Conservation (phyloP, 768 basidiomycete genomes). For the Grammothele lineata region DNA sequence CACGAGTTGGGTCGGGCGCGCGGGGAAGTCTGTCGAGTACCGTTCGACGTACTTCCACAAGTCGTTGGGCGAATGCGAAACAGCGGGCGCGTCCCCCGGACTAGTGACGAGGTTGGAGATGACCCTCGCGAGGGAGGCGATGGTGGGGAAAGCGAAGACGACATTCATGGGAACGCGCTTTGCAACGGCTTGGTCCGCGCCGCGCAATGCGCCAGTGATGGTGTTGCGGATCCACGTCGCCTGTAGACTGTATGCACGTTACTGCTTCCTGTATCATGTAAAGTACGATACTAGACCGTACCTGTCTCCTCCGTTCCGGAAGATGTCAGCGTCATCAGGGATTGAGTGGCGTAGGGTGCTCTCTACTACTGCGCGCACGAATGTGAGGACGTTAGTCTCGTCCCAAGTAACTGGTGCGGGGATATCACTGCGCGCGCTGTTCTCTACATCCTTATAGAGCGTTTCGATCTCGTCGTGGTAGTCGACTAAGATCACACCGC, state of each 20-base stretch:
- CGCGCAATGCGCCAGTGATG: conserved; percentile 22
- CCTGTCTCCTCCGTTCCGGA: conserved; percentile 24
- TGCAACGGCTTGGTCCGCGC: not conserved
- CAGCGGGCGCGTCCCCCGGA: not conserved
- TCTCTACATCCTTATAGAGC: conserved; percentile 14
- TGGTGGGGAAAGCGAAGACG: conserved; percentile 38
- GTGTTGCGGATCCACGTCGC: conserved; percentile 30
- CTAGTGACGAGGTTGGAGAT: conserved; percentile 1
- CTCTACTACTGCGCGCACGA: conserved; percentile 14
- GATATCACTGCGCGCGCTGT: conserved; percentile 18
- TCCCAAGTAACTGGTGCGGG: conserved; percentile 14
- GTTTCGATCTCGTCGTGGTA: conserved; percentile 19
- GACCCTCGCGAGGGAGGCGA: conserved; percentile 24
- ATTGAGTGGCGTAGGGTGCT: conserved; percentile 10
- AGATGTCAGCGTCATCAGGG: conserved; percentile 16
- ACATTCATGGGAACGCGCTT: conserved; percentile 25
- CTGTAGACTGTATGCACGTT: conserved; percentile 20
- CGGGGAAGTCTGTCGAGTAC: conserved; percentile 25
- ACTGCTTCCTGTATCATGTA: not conserved
- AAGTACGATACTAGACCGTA: not conserved
- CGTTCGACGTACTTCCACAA: conserved; percentile 33
- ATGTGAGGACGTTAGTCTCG: conserved; percentile 1
- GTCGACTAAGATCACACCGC: conserved; percentile 18
- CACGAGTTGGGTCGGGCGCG: not conserved
- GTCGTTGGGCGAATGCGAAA: conserved; percentile 15